phyloP scores from a whole-genome alignment of 441 rosid genomes.

The Brassica hybrid region DNA sequence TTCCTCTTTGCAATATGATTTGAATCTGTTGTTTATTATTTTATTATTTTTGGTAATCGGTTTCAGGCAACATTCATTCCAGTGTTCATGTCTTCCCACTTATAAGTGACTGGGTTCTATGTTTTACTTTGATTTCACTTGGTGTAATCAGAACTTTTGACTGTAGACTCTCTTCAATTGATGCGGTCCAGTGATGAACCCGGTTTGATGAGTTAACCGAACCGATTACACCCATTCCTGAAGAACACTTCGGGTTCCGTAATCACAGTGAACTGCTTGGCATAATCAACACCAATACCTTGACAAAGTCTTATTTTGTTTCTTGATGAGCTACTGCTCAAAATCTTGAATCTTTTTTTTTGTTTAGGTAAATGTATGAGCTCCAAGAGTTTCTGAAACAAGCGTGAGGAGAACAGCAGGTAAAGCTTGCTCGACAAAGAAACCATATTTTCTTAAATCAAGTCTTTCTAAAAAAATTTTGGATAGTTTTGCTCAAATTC shows the following conservation, averaged over 20 bases:
- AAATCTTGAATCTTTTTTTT: conserved; percentile 21
- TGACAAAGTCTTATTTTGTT: background rate
- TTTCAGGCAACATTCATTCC: background rate
- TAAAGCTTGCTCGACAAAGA: conserved; percentile 34
- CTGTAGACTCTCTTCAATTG: background rate
- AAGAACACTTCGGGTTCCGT: no score
- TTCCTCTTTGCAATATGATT: background rate
- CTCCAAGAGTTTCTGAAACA: conserved; percentile 54
- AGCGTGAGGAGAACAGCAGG: conserved; percentile 36
- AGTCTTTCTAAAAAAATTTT: conserved; percentile 35
- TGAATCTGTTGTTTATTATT: background rate
- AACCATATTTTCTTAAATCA: conserved; percentile 35
- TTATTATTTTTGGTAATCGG: background rate
- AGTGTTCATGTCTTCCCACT: background rate
- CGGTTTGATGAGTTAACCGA: background rate
- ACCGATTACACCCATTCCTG: background rate
- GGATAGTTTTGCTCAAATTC: conserved; percentile 34
- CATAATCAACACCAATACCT: no score
- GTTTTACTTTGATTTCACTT: background rate
- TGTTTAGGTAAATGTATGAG: conserved; percentile 74
- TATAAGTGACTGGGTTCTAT: background rate
- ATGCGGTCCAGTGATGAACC: background rate
- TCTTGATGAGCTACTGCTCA: background rate
- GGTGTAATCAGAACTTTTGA: background rate
- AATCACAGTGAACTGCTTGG: no score